Evolutionary conservation across 2,329 filamentous ascomycete genomes (phyloP).

Genomic region (Epichloe typhina): DNA sequence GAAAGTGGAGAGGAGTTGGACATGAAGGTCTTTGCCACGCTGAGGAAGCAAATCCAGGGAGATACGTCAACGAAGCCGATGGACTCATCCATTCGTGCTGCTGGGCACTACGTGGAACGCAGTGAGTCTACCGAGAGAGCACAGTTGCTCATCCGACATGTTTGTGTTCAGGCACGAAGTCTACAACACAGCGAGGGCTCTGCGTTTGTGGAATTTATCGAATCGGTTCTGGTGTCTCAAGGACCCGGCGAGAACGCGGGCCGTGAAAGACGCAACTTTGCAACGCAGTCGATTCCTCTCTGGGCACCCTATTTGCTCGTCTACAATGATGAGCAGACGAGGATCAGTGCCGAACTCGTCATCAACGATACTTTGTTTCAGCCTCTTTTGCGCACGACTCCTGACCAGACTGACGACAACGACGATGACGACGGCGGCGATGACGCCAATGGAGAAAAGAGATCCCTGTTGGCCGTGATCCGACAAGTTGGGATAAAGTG

Average conservation of each 20-base stretch:
- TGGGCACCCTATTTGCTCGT: constrained; percentile 40
- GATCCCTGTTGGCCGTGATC: constrained; percentile 14
- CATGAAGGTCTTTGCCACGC: constrained; percentile 34
- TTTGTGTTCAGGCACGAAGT: constrained; percentile 28
- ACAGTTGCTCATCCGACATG: constrained; percentile 27
- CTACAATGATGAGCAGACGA: constrained; percentile 30
- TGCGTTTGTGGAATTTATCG: constrained; percentile 34
- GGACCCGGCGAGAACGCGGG: constrained; percentile 15
- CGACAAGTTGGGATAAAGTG: constrained; percentile 31
- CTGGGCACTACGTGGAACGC: constrained; percentile 36
- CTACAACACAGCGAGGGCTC: constrained; percentile 35
- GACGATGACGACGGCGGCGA: background rate
- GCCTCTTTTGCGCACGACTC: constrained; percentile 9
- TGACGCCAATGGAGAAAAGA: background rate
- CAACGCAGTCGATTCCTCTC: constrained; percentile 19
- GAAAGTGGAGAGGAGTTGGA: constrained; percentile 38
- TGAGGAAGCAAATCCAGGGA: constrained; percentile 41
- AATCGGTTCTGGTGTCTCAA: constrained; percentile 15
- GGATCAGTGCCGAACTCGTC: constrained; percentile 28
- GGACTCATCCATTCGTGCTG: constrained; percentile 45
- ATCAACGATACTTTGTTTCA: constrained; percentile 30
- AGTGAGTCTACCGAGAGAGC: constrained; percentile 23
- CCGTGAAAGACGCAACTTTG: constrained; percentile 9
- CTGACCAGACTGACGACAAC: background rate
- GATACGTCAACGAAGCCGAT: constrained; percentile 27